Percentiles rank a stretch among this genome's conserved stretches.
Conservation (phyloP, 306 rosid genomes). For the Nissolia schottii region DNA sequence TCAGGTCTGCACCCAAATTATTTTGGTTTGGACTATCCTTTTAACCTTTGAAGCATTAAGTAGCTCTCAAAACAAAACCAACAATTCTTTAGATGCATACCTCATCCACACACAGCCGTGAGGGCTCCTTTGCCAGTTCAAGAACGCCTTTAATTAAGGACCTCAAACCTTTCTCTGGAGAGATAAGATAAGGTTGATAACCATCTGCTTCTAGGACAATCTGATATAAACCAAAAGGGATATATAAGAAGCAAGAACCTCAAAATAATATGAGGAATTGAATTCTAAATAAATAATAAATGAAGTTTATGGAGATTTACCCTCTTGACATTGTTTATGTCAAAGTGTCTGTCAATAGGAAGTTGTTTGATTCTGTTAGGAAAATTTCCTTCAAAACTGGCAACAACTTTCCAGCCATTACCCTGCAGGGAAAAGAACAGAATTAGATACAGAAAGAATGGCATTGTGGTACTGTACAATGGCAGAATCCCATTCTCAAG, state of each 20-base stretch:
- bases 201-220: constrained; percentile 99
- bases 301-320: constrained; percentile 34
- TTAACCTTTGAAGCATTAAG: constrained; percentile 16
- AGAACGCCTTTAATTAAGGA: constrained; percentile 94
- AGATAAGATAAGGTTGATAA: constrained; percentile 97
- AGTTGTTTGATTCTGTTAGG: constrained; percentile 93
- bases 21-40: neutral
- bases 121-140: constrained; percentile 97
- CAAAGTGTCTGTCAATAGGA: constrained; percentile 94
- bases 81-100: constrained; percentile 39
- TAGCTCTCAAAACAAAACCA: neutral
- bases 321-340: constrained; percentile 92
- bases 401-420: constrained; percentile 96
- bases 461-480: neutral
- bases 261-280: constrained; percentile 11
- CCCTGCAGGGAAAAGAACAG: constrained; percentile 53
- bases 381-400: constrained; percentile 96
- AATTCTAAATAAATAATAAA: neutral
- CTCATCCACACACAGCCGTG: constrained; percentile 97
- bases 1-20: neutral
- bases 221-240: constrained; percentile 36
- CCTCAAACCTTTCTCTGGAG: constrained; percentile 98
- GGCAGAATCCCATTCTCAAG: neutral
- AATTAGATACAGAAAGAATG: constrained; percentile 11
- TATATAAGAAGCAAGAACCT: constrained; percentile 11